Conservation (phyloP, 352 stramenopile species). For the Pythium aristosporum region DNA sequence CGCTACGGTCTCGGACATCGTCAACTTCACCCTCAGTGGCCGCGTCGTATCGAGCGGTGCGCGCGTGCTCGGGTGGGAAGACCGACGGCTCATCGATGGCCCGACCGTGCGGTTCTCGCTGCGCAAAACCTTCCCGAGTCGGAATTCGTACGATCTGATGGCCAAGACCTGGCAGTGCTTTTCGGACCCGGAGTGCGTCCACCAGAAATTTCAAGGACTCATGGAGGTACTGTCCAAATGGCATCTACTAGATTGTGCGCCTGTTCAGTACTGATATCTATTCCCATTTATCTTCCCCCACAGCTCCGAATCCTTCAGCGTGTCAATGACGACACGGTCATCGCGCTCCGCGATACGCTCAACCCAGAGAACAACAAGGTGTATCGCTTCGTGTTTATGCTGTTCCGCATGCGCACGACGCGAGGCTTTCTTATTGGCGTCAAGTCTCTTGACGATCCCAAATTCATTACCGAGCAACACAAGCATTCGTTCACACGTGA, state of each 20-base stretch:
- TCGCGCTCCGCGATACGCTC: slow-evolving; percentile 53
- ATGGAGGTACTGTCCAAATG: slow-evolving; percentile 31
- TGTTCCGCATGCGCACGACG: slow-evolving; percentile 68
- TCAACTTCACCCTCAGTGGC: slow-evolving; percentile 55
- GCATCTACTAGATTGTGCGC: slow-evolving; percentile 6
- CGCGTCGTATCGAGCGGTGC: slow-evolving; percentile 45
- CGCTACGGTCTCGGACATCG: slow-evolving; percentile 46
- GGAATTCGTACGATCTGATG: slow-evolving; percentile 47
- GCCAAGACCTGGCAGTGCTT: slow-evolving; percentile 68
- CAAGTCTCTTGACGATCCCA: slow-evolving; percentile 46
- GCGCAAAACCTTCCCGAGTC: slow-evolving; percentile 49
- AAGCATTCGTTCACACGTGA: slow-evolving; percentile 30
- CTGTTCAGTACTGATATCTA: not conserved
- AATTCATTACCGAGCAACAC: slow-evolving; percentile 27
- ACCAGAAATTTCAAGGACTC: slow-evolving; percentile 61
- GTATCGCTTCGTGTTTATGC: slow-evolving; percentile 67
- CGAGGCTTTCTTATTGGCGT: slow-evolving; percentile 66
- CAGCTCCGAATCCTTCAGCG: slow-evolving; percentile 59
- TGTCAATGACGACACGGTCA: slow-evolving; percentile 70
- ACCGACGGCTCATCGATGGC: slow-evolving; percentile 53
- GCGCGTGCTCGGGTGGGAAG: slow-evolving; percentile 63
- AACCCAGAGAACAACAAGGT: slow-evolving; percentile 44
- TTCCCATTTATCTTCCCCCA: not conserved
- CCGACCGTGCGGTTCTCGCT: slow-evolving; percentile 66
- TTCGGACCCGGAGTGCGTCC: slow-evolving; percentile 54